Evolutionary conservation across 305 asterid genomes (phyloP).

Genomic region (Solanum hybrid): DNA sequence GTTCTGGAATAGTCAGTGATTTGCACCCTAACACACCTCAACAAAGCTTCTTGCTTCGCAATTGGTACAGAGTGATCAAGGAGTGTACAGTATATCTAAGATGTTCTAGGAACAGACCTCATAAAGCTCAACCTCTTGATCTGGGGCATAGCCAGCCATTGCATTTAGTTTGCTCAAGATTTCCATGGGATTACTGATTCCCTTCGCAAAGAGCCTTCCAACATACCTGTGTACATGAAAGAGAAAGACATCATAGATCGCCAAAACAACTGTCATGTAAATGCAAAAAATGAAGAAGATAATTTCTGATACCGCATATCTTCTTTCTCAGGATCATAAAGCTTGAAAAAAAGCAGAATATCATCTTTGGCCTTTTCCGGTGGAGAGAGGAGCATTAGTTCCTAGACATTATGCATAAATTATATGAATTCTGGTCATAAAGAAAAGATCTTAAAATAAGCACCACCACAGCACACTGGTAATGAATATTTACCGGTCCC

Average conservation of each 20-base stretch:
- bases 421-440: neutral
- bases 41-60: neutral
- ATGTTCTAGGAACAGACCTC: constrained; percentile 8
- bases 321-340: neutral
- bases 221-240: constrained; percentile 9
- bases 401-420: neutral
- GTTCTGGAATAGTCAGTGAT: neutral
- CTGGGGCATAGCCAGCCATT: constrained; percentile 16
- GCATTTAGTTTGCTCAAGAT: constrained; percentile 7
- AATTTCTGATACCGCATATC: constrained; percentile 3
- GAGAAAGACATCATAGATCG: neutral
- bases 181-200: constrained; percentile 4
- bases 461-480: neutral
- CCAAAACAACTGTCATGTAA: constrained; percentile 4
- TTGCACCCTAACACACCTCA: neutral
- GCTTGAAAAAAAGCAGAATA: neutral
- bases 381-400: constrained; percentile 8
- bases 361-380: constrained; percentile 6
- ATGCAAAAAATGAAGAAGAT: constrained; percentile 11
- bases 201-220: constrained; percentile 13
- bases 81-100: neutral
- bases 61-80: neutral
- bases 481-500: neutral
- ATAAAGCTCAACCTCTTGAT: constrained; percentile 15
- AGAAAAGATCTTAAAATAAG: neutral